Percentiles rank a stretch among this genome's conserved stretches.
These are phyloP conservation scores for Akanthomyces lecanii DNA, from an alignment of 2,329 filamentous ascomycete genomes.

Conservation along the genomic window DNA sequence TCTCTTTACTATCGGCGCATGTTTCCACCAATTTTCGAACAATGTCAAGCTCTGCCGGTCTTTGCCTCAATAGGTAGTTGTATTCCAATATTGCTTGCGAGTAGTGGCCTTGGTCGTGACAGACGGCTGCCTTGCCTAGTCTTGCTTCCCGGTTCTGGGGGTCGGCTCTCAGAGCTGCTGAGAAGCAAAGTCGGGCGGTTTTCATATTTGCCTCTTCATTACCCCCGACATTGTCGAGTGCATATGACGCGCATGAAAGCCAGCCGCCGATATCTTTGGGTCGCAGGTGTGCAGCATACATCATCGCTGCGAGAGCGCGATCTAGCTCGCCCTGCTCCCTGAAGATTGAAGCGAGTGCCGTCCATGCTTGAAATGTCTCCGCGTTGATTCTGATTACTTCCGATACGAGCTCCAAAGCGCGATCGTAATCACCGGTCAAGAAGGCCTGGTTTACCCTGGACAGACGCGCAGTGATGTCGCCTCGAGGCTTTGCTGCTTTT, in stretches of 20 bases:
- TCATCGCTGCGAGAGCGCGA: conserved; percentile 55
- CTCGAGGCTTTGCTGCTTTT: conserved; percentile 63
- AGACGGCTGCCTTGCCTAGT: conserved; percentile 55
- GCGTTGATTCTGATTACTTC: conserved; percentile 66
- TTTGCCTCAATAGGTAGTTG: conserved; percentile 47
- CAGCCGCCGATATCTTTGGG: conserved; percentile 58
- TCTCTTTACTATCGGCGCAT: conserved; percentile 48
- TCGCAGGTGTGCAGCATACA: conserved; percentile 59
- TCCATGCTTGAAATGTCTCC: conserved; percentile 63
- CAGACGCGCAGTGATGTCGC: conserved; percentile 66
- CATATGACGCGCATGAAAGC: conserved; percentile 56
- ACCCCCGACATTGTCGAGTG: conserved; percentile 44
- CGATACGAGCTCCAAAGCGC: conserved; percentile 54
- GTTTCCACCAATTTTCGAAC: conserved; percentile 55
- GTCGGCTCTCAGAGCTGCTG: conserved; percentile 55
- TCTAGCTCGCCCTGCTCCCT: conserved; percentile 55
- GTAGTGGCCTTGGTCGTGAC: conserved; percentile 51
- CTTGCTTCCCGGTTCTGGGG: conserved; percentile 54
- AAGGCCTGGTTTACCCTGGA: conserved; percentile 65
- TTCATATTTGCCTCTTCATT: conserved; percentile 48
- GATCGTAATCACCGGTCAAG: conserved; percentile 56
- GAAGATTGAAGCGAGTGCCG: conserved; percentile 56
- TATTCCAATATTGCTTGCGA: conserved; percentile 55
- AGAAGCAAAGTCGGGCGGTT: conserved; percentile 56
- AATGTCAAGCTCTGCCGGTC: conserved; percentile 50